A percentile compares a stretch with the other conserved stretches of the same genome.
Evolutionary conservation across 306 rosid genomes (phyloP).

Genomic region (Dryas octopetala): DNA sequence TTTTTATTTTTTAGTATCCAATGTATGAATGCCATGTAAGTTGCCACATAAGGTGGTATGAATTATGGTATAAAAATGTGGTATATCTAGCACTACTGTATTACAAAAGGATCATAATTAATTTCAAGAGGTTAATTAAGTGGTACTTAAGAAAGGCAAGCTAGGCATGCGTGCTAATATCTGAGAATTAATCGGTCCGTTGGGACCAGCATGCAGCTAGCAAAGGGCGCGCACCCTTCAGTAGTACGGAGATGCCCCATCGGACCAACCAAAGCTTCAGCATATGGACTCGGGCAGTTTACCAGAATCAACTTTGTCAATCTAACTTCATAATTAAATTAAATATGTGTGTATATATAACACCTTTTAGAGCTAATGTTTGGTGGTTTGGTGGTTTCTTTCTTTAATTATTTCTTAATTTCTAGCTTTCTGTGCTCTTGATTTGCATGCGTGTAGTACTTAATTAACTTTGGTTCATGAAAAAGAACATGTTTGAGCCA

Average conservation of each 20-base stretch:
- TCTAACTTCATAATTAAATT: background rate
- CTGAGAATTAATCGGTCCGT: slow-evolving; percentile 31
- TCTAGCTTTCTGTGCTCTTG: background rate
- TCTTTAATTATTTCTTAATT: background rate
- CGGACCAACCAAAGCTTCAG: slow-evolving; percentile 50
- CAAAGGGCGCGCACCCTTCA: background rate
- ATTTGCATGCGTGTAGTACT: background rate
- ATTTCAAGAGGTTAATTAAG: background rate
- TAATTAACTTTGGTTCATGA: slow-evolving; percentile 19
- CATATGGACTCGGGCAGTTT: slow-evolving; percentile 38
- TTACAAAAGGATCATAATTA: too few relatives aligned
- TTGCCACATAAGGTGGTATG: too few relatives aligned
- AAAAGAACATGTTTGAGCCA: slow-evolving; percentile 2
- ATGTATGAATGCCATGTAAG: too few relatives aligned
- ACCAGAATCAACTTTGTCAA: background rate
- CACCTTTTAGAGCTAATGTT: background rate
- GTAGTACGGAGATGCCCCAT: slow-evolving; percentile 50
- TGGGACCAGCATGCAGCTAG: slow-evolving; percentile 44
- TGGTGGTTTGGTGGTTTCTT: background rate
- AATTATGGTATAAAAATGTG: too few relatives aligned
- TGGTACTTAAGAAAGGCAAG: slow-evolving; percentile 41
- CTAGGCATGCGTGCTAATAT: slow-evolving; percentile 16
- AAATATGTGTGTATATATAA: background rate
- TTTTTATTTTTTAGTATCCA: too few relatives aligned
- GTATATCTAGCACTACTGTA: too few relatives aligned